Base-by-base conservation (phyloP, 805 yeast genomes). In the Metschnikowia sp. region DNA sequence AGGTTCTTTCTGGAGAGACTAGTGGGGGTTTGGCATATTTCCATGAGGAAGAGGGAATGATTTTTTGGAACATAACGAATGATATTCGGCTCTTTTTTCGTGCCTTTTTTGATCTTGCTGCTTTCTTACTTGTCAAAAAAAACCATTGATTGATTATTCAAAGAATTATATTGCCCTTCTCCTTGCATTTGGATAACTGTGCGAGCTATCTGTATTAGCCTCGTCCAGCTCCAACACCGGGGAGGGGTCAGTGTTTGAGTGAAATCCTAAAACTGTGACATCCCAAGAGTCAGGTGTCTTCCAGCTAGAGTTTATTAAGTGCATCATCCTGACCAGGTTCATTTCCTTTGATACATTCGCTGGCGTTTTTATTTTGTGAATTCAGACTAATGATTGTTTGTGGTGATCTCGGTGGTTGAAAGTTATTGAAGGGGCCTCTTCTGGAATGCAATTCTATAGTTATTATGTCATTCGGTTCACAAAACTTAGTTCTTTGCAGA, bases 211-310 rank as follows among this genome's bases (percentile, higher is more conserved):
- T 8, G 32, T 8, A 8, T 50, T 49, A 1, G 53, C 47, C 1
- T 47, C 50, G 4, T 48, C 49, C 53, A 50, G 53, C 34, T 41
- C 53, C 0, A 50, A 50, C 2, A 47, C 36, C 10, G 49, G 44
- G 4, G 53, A n/a, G n/a, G n/a, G n/a, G n/a, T n/a, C 44, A 2
- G 45, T 46, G 34, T 41, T 46, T 3, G 49, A 46, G 28, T 41
- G 42, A 18, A 46, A 41, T n/a, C 44, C 49, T 30, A 46, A 44
- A 11, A 49, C 57, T 40, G 74, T 72, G 18, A 74, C 78, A 44
- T 72, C 79, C 79, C 79, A 75, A 47, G 74, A 66, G 52, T 75
- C 79, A 0, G 79, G 79, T 2, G 78, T 76, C 40, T 59, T 65
- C 79, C 79, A 75, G 5, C 60, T 54, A 0, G 59, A 59, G 8